A percentile compares a stretch with the other conserved stretches of the same genome.
Evolutionary conservation across 108 stramenopile species (phyloP).

Genomic region (Pseudonitzschia pungens): DNA sequence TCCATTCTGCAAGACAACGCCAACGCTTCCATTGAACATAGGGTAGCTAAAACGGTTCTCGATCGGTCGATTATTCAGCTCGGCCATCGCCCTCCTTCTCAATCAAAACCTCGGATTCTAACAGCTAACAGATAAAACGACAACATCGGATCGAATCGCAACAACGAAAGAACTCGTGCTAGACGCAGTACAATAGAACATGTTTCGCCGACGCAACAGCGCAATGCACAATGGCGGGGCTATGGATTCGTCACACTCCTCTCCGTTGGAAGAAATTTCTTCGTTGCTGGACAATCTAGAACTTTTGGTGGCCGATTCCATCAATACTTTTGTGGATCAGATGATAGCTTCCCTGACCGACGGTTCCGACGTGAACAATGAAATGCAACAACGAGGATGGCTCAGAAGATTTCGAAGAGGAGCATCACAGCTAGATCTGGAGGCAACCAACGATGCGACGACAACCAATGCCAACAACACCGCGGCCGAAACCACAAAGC

Average conservation of each 20-base stretch:
- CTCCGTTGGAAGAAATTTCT: conserved; percentile 47
- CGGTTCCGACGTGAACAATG: background rate
- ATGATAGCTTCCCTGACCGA: background rate
- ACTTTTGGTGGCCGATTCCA: conserved; percentile 29
- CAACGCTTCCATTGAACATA: background rate
- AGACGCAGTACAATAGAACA: background rate
- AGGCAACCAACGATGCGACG: background rate
- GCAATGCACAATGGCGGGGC: background rate
- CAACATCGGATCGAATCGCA: too few species aligned
- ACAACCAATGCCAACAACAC: background rate
- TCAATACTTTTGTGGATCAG: conserved; percentile 16
- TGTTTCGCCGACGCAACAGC: background rate
- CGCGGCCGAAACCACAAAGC: background rate
- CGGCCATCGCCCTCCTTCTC: background rate
- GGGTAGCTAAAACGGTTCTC: background rate
- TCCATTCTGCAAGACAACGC: too few species aligned
- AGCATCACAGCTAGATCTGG: background rate
- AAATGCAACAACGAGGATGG: background rate
- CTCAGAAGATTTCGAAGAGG: conserved; percentile 5
- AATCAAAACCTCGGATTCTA: too few species aligned
- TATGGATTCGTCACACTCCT: background rate
- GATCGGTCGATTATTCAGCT: background rate
- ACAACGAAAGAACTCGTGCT: too few species aligned
- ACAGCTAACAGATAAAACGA: too few species aligned
- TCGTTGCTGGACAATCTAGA: conserved; percentile 46